Evolutionary conservation across 1,284 basidiomycete genomes (phyloP), one percentile per base, ranked within the genome.

Genomic region (Cutaneotrichosporon dermatis): DNA sequence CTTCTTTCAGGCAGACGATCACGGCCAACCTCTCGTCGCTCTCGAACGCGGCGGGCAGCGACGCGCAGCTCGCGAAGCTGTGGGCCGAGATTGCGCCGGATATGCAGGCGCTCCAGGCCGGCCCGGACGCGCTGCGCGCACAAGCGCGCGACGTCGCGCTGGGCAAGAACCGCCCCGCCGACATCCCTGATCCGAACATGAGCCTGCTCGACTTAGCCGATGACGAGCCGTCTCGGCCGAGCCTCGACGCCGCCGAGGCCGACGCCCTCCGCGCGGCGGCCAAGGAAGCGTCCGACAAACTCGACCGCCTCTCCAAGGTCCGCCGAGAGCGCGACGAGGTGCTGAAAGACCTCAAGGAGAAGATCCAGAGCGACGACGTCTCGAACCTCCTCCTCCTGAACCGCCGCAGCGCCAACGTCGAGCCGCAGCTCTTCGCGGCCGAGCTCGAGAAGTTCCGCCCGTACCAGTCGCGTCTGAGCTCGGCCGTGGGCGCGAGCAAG

Each of bases 361-460:
- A 79, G 90, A 85, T 98, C 50, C 96, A 97, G 84, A 83, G 83
- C 36, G 96, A 99, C 77, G 96, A 99, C 69, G 95, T 99, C 8
- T 98, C 94, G 0, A 92, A 96, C 72, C 82, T 97, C 0, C 84
- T 99, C 1, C 84, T 99, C 2, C 84, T 98, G 55, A 96, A 97
- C 73, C 86, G 92, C 12, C 88, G 93, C 13, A 88, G 92, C 62
- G 84, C 85, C 34, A 86, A 86, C 42, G 88, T 90, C 4, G 92
- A 98, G 67, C 87, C 89, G 0, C 84, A 90, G 1, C 82, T 98
- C 13, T 98, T 98, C 69, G 90, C 92, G 0, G 84, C 87, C 6
- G 94, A 98, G 76, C 84, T 98, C 13, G 94, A 97, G 76, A 98
- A 98, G 78, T 98, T 97, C 81, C 83, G 85, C 25, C 90, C 93